Conservation (phyloP, 2,329 filamentous ascomycete genomes). For the Bipolaris gigantea region DNA sequence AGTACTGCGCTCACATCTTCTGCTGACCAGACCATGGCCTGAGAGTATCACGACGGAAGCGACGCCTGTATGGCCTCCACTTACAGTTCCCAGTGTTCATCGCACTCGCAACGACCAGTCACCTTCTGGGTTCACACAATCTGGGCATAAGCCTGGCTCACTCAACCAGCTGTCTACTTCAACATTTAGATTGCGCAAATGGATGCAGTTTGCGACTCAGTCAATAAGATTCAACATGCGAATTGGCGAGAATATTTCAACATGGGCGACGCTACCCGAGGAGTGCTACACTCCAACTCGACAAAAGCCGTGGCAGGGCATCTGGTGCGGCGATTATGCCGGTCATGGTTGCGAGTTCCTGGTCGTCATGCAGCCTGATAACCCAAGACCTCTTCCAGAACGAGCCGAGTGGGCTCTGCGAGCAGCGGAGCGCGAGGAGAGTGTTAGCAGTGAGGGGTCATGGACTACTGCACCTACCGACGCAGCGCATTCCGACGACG, state of each 20-base stretch:
- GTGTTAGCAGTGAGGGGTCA: slow-evolving; percentile 33
- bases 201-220: slow-evolving; percentile 65
- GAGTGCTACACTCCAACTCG: slow-evolving; percentile 77
- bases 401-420: slow-evolving; percentile 35
- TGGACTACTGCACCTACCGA: slow-evolving; percentile 39
- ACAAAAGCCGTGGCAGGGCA: slow-evolving; percentile 81
- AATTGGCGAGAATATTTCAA: slow-evolving; percentile 58
- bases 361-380: slow-evolving; percentile 73
- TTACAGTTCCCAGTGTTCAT: slow-evolving; percentile 64
- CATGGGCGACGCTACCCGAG: slow-evolving; percentile 73
- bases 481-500: slow-evolving; percentile 14
- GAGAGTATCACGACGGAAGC: slow-evolving; percentile 44
- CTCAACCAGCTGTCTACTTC: slow-evolving; percentile 66
- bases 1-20: slow-evolving; percentile 65
- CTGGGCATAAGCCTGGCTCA: slow-evolving; percentile 54
- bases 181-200: slow-evolving; percentile 74
- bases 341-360: slow-evolving; percentile 89
- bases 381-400: slow-evolving; percentile 47
- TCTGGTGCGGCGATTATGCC: slow-evolving; percentile 91
- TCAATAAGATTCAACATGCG: slow-evolving; percentile 41
- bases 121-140: slow-evolving; percentile 48
- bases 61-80: slow-evolving; percentile 71
- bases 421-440: slow-evolving; percentile 29
- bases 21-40: slow-evolving; percentile 61
- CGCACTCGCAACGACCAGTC: slow-evolving; percentile 57